Percentiles rank a stretch among this genome's conserved stretches.
phyloP scores from a whole-genome alignment of 2,329 filamentous ascomycete genomes.

The Aspergillus awamori region DNA sequence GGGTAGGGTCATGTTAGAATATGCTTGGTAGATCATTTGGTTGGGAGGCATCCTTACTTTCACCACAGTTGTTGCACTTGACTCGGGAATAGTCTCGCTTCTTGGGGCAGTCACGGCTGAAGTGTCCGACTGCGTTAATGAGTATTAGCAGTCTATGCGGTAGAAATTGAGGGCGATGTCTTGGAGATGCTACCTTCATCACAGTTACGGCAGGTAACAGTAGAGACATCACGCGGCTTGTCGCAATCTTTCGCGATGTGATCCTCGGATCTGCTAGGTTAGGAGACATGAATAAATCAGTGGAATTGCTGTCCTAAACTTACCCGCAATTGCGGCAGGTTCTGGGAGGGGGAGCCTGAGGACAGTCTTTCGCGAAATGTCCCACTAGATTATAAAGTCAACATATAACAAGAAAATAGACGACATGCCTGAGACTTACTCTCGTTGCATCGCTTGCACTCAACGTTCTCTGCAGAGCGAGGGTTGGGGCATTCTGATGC shows the following conservation, averaged over 20 bases:
- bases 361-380: conserved; percentile 52
- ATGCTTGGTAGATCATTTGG: background rate
- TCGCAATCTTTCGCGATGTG: conserved; percentile 49
- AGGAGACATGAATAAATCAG: conserved; percentile 11
- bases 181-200: conserved; percentile 39
- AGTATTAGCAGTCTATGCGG: conserved; percentile 14
- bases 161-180: background rate
- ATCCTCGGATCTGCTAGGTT: conserved; percentile 40
- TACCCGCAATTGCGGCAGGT: conserved; percentile 52
- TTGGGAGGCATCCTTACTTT: conserved; percentile 37
- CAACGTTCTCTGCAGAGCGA: conserved; percentile 46
- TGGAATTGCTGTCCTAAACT: conserved; percentile 11
- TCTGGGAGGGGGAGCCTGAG: conserved; percentile 37
- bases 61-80: conserved; percentile 49
- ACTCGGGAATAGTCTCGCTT: conserved; percentile 49
- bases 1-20: background rate
- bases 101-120: conserved; percentile 47
- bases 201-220: conserved; percentile 50
- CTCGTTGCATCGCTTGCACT: conserved; percentile 50
- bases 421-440: conserved; percentile 26
- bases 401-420: background rate
- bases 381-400: conserved; percentile 35
- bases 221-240: conserved; percentile 44
- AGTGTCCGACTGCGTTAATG: conserved; percentile 41
- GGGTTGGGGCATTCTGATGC: conserved; percentile 53